phyloP scores from a whole-genome alignment of 2,329 filamentous ascomycete species.

The Helminthosporium solani region DNA sequence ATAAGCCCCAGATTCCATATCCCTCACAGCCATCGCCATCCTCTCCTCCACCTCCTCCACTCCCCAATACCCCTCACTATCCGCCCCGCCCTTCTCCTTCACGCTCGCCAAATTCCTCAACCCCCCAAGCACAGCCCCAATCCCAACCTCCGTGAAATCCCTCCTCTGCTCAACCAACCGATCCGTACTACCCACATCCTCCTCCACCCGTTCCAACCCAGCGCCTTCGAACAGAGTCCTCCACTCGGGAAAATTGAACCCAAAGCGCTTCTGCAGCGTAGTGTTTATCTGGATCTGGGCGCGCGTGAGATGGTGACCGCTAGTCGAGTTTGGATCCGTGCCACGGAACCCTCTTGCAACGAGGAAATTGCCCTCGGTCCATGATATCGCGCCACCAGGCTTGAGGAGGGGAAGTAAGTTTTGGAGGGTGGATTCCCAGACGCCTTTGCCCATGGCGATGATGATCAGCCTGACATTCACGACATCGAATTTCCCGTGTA shows the following conservation, averaged over 20 bases:
- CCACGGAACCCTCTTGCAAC: constrained; percentile 25
- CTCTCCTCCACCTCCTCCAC: constrained; percentile 20
- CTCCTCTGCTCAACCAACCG: constrained; percentile 22
- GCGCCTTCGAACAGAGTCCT: constrained; percentile 17
- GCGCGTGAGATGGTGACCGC: constrained; percentile 21
- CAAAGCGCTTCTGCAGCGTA: constrained; percentile 22
- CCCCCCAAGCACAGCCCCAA: constrained; percentile 28
- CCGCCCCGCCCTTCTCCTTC: neutral
- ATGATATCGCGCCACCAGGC: constrained; percentile 28
- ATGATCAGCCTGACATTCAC: constrained; percentile 35
- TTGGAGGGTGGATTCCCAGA: constrained; percentile 23
- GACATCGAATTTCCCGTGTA: constrained; percentile 30
- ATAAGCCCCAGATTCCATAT: constrained; percentile 29
- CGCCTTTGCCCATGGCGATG: constrained; percentile 25
- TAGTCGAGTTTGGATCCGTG: constrained; percentile 1
- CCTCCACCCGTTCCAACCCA: constrained; percentile 19
- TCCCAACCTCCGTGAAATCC: constrained; percentile 30
- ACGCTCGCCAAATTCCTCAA: constrained; percentile 27
- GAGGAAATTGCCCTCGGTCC: constrained; percentile 35
- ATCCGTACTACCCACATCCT: constrained; percentile 32
- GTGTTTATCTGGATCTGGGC: constrained; percentile 23
- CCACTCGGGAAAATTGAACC: constrained; percentile 26
- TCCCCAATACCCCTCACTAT: constrained; percentile 24
- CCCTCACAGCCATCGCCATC: constrained; percentile 18
- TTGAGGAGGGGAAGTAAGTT: constrained; percentile 32